phyloP scores from a whole-genome alignment of 2,329 filamentous ascomycete species.

The Eutypa lata region DNA sequence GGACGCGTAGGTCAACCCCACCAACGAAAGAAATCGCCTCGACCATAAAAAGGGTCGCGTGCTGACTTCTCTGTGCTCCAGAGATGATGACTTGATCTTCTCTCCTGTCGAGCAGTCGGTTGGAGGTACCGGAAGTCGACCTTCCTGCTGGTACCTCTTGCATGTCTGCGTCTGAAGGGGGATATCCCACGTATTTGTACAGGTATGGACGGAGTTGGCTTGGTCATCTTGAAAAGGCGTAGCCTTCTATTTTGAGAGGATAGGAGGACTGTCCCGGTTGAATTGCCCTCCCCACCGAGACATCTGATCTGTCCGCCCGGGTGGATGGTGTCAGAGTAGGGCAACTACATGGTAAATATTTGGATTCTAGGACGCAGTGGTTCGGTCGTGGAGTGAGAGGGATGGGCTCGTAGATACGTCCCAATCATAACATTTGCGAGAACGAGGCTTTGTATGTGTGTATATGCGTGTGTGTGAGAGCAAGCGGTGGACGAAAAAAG shows the following conservation, averaged over 20 bases:
- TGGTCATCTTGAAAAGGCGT: not conserved
- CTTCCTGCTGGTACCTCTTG: not conserved
- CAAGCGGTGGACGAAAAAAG: too few species aligned
- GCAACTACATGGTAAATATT: not conserved
- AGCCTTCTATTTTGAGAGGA: not conserved
- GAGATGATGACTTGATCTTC: slow-evolving; percentile 17
- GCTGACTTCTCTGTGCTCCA: slow-evolving; percentile 24
- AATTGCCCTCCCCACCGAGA: not conserved
- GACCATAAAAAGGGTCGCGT: slow-evolving; percentile 18
- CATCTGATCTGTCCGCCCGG: not conserved
- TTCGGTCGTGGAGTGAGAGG: not conserved
- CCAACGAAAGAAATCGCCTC: slow-evolving; percentile 31
- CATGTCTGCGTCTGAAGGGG: not conserved
- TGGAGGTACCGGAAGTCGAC: not conserved
- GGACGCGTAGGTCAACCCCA: slow-evolving; percentile 53
- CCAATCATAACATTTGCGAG: not conserved
- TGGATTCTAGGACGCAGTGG: not conserved
- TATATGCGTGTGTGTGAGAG: too few species aligned
- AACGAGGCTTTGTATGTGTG: not conserved
- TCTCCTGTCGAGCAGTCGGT: slow-evolving; percentile 9
- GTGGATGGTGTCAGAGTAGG: not conserved
- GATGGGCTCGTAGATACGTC: not conserved
- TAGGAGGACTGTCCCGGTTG: not conserved
- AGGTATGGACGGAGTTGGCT: not conserved
- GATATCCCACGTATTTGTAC: not conserved